phyloP scores from a whole-genome alignment of 257 asterid genomes.

The Capsicum baccatum region DNA sequence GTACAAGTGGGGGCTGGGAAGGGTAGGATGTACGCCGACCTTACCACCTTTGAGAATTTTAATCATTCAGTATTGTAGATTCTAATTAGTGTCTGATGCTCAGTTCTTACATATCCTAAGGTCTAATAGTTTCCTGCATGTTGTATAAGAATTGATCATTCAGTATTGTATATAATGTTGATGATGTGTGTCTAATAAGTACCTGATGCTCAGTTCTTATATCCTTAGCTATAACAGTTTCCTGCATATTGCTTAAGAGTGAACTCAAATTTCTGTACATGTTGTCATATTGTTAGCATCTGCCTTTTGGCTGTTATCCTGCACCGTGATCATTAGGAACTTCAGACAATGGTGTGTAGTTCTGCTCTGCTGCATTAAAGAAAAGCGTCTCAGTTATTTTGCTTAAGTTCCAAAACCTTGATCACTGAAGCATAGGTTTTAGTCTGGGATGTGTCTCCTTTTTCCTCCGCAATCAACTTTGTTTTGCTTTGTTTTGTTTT shows the following conservation, averaged over 20 bases:
- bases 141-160: neutral
- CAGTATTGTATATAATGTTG: neutral
- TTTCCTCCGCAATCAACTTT: neutral
- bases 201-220: neutral
- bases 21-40: no score
- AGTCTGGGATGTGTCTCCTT: neutral
- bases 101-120: constrained; percentile 14
- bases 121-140: neutral
- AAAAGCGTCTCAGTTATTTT: neutral
- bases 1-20: no score
- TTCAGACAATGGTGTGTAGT: neutral
- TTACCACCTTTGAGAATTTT: no score
- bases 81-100: neutral
- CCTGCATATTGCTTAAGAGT: neutral
- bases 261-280: constrained; percentile 14
- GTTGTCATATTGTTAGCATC: neutral
- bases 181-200: neutral
- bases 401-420: constrained; percentile 9
- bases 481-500: neutral
- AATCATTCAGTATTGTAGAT: neutral
- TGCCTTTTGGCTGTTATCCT: constrained; percentile 3
- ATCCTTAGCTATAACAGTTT: neutral
- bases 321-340: neutral
- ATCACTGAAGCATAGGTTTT: constrained; percentile 16
- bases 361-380: constrained; percentile 12